Evolutionary conservation across 768 basidiomycete species (phyloP), one percentile per base, ranked within the genome.

Genomic region (Nidularia pulvinata): DNA sequence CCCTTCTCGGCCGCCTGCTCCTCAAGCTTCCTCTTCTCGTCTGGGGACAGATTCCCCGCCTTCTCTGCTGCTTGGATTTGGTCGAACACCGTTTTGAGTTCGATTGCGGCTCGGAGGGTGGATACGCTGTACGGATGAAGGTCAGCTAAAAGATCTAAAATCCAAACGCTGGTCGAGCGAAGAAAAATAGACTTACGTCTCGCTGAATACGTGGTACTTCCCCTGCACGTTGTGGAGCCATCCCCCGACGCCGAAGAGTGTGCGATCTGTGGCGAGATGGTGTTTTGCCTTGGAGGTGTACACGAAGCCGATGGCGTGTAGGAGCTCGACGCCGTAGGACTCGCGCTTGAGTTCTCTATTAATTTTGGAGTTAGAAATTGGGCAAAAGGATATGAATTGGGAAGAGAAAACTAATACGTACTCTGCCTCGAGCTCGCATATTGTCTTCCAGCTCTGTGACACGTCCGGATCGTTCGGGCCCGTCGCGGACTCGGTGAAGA

Each of bases 1-100:
- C 92, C 94, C 68, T 95, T 95, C 74, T 95, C 93, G 0, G 94
- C 93, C 1, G 94, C 94, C 61, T 93, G 90, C 60, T 95, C 94
- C 64, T 96, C 94, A 1, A 96, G 72, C 53, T 85, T 82, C 65
- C 81, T 85, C 72, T 84, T 88, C 71, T 94, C 91, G 43, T 93
- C 93, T 0, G 87, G 83, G 32, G 73, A 76, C 39, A 94, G 70
- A 54, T 87, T 91, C 1, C 93, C 93, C 2, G 88, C 85, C 63
- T 88, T 87, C 68, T 95, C 93, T 0, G 93, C 93, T 0, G 91
- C 91, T 67, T 92, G 88, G 30, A 96, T 91, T 66, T 94, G 93
- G 65, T 95, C 93, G 52, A 95, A 96, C 0, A 95, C 91, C 9
- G 80, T 75, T 70, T 95, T 95, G 55, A 95, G 79, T 63, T 95